Evolutionary conservation across 2,329 filamentous ascomycete species (phyloP).

Genomic region (Lomentospora prolificans): DNA sequence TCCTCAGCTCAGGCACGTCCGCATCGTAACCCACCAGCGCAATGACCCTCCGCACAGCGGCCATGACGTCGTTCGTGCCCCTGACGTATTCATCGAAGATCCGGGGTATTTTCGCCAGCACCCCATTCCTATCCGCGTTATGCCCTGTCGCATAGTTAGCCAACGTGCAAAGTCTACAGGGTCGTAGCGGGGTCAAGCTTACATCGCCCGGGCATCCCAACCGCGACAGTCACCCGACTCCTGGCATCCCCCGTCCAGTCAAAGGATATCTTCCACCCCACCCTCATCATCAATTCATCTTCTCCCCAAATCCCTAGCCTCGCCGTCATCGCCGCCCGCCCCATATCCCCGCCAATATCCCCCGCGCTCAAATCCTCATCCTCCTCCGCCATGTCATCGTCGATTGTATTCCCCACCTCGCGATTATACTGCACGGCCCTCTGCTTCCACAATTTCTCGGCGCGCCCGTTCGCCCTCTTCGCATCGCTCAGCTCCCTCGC

Average conservation of each 20-base stretch:
- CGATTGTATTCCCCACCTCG: constrained; percentile 19
- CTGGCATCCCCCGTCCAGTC: constrained; percentile 66
- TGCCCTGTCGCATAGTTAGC: too few species aligned
- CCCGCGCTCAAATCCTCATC: constrained; percentile 22
- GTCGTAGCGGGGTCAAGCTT: too few species aligned
- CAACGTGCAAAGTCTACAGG: too few species aligned
- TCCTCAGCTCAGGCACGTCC: constrained; percentile 45
- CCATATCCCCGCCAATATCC: constrained; percentile 44
- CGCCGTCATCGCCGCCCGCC: constrained; percentile 38
- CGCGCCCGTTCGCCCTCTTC: constrained; percentile 21
- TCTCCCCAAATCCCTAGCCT: constrained; percentile 17
- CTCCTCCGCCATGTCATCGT: constrained; percentile 13
- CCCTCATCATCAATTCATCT: constrained; percentile 34
- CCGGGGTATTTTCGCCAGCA: constrained; percentile 45
- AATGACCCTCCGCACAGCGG: constrained; percentile 4
- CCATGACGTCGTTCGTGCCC: constrained; percentile 17
- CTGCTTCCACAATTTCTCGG: constrained; percentile 17
- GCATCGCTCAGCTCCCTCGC: constrained; percentile 33
- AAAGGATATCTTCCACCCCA: constrained; percentile 52
- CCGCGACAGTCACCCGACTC: constrained; percentile 43
- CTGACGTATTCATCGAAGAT: constrained; percentile 51
- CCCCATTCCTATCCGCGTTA: constrained; percentile 44
- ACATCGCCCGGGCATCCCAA: constrained; percentile 54
- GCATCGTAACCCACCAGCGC: constrained; percentile 29
- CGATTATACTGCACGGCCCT: constrained; percentile 6